These are phyloP conservation scores for Dactylonectria macrodidyma DNA, from an alignment of 2,329 filamentous ascomycete species.

Conservation along the genomic window DNA sequence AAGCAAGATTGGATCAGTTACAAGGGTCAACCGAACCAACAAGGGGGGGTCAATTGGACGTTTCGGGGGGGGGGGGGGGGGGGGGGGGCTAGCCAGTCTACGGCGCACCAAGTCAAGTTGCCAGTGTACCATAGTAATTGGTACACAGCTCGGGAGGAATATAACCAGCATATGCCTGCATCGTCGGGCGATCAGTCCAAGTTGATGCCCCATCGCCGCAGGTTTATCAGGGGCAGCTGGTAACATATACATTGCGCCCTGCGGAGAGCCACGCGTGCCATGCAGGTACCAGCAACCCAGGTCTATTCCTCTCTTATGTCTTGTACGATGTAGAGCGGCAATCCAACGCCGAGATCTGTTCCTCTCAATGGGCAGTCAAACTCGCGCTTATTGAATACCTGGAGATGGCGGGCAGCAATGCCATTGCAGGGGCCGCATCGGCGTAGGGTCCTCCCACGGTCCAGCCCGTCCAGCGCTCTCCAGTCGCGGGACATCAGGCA, in stretches of 20 bases:
- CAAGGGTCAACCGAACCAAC: slow-evolving; percentile 44
- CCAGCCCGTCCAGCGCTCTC: slow-evolving; percentile 7
- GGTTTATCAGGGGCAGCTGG: slow-evolving; percentile 20
- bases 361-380: slow-evolving; percentile 14
- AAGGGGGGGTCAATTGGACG: slow-evolving; percentile 40
- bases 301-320: neutral
- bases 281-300: slow-evolving; percentile 41
- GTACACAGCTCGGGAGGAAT: slow-evolving; percentile 7
- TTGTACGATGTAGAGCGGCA: too few species aligned
- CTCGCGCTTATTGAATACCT: slow-evolving; percentile 7
- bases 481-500: slow-evolving; percentile 6
- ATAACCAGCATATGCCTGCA: slow-evolving; percentile 10
- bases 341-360: slow-evolving; percentile 39
- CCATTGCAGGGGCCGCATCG: slow-evolving; percentile 21
- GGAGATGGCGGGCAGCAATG: slow-evolving; percentile 9
- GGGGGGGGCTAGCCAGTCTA: slow-evolving; percentile 6
- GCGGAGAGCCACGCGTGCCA: slow-evolving; percentile 30
- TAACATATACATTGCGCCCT: slow-evolving; percentile 38
- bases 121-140: too few species aligned
- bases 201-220: slow-evolving; percentile 18
- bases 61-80: slow-evolving; percentile 23
- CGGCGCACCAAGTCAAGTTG: neutral
- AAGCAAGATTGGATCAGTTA: slow-evolving; percentile 49
- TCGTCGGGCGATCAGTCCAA: slow-evolving; percentile 12
- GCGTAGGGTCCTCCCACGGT: neutral